Base-by-base conservation (phyloP, 805 yeast species). In the Teunomyces panamensis region DNA sequence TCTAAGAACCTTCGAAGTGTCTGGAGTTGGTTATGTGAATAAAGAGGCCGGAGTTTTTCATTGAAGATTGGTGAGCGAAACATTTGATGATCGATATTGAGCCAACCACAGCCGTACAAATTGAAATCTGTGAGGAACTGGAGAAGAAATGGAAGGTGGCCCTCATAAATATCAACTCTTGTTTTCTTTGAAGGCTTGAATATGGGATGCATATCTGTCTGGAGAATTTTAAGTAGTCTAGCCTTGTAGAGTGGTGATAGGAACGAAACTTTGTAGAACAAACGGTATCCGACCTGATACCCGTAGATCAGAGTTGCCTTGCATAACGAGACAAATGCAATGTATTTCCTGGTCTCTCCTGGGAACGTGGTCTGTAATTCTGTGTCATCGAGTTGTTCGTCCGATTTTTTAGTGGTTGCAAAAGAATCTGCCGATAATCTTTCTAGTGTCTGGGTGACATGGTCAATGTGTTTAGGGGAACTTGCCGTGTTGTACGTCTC, bases 61-160 rank as follows among this genome's bases (percentile, higher is more conserved):
- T 68, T 49, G 5, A 68, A 42, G 1, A 83, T 55, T 0, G 95
- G 94, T 3, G 68, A 58, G 45, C 96, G 62, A 61, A 86, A 85
- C 51, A 67, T 77, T 20, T 78, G 66, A 13, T 47, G 33, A 2
- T 61, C 56, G 0, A 84, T 48, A 13, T 75, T 67, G 17, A 91
- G 50, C 92, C 96, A 88, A 4, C 84, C 83, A 63, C 97, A 88
- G 1, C 96, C 95, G 59, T 77, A 88, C 28, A 92, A 64, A 59
- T 92, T 91, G 65, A 77, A 89, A 60, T 94, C 99, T 0, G 87
- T 74, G 26, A 89, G 63, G 58, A 92, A 89, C 59, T 94, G 97
- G 5, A 89, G 63, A 1, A 79, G 59, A 55, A 73, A 85, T 0
- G 96, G 90, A 9, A 92, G 75, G 59, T 94, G 98, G 0, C 90